Conservation (phyloP, 2,329 filamentous ascomycete species). For the Xylaria sp. region DNA sequence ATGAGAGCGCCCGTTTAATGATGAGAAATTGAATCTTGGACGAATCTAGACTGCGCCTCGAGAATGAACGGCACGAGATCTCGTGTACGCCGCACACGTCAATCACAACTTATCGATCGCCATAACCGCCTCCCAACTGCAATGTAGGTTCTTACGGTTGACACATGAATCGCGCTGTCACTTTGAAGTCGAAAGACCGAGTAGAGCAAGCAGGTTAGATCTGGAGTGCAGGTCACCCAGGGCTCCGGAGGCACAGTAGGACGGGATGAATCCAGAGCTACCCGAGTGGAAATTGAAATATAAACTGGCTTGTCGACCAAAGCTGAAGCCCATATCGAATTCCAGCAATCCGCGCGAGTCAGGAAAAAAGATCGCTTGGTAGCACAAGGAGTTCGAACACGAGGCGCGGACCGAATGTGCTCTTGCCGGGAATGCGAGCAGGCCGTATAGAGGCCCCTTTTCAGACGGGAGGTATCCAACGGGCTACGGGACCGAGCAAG, state of each 20-base stretch:
- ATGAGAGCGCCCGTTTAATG: too few relatives aligned
- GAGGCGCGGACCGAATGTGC: not conserved
- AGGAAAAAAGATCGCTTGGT: not conserved
- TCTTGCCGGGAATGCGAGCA: not conserved
- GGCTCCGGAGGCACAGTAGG: not conserved
- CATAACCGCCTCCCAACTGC: too few relatives aligned
- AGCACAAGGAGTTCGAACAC: not conserved
- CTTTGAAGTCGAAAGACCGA: not conserved
- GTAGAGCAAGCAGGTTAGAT: too few relatives aligned
- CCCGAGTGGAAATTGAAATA: not conserved
- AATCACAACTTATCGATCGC: not conserved
- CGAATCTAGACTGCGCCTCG: not conserved
- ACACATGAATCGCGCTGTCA: not conserved
- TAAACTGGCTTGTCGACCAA: not conserved
- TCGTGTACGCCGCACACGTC: not conserved
- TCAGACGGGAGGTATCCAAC: not conserved
- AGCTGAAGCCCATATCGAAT: not conserved
- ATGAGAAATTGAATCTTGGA: not conserved
- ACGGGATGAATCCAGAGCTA: not conserved
- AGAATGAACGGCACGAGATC: not conserved
- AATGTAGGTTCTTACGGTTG: too few relatives aligned
- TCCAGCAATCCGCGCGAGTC: not conserved
- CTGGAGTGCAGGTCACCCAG: too few relatives aligned
- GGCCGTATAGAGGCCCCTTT: not conserved
- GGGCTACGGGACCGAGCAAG: too few relatives aligned